Evolutionary conservation across 306 rosid species (phyloP), one percentile per base, ranked within the genome.

Genomic region (Alnus rubra): DNA sequence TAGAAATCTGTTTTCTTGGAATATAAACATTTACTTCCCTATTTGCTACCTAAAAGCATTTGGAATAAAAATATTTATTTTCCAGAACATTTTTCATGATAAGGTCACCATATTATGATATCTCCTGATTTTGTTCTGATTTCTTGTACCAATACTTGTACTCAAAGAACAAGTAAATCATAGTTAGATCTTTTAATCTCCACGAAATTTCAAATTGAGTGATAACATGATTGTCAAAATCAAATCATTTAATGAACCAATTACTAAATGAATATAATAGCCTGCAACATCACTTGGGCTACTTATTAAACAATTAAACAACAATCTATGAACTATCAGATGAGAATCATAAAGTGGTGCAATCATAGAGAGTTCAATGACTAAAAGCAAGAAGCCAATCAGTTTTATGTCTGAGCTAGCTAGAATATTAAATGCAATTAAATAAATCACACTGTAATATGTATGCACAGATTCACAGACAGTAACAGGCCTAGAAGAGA

Each of bases 361-460:
- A 18, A 75, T 49, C 37, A 11, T 47, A n/a, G 74, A 65, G 49
- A 35, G 80, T 23, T 23, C 74, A 59, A 51, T 19, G 39, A 13
- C 53, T 23, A n/a, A 1, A 4, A 3, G n/a, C 51, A 18, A 37
- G 71, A 65, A 33, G 64, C 45, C 15, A 16, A 18, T 49, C 63
- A 35, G 10, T 76, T 69, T 42, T 75, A 74, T 5, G 31, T 55
- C 33, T 9, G 0, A 52, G 76, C 37, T 8, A 28, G 76, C 69
- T 69, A 67, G 45, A 74, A 55, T 58, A 50, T 6, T 65, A 60
- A 44, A 35, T 33, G 45, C 3, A 51, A 30, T 28, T 9, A 15
- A 45, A 30, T 31, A 88, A 81, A 69, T 33, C 19, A 50, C 44
- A 51, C 10, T 68, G 70, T 28, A 76, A 75, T 42, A 44, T 47